These are phyloP conservation scores for Gamsiella multidivaricata DNA, from an alignment of 192 early-diverging fungal genomes.

Conservation along the genomic window DNA sequence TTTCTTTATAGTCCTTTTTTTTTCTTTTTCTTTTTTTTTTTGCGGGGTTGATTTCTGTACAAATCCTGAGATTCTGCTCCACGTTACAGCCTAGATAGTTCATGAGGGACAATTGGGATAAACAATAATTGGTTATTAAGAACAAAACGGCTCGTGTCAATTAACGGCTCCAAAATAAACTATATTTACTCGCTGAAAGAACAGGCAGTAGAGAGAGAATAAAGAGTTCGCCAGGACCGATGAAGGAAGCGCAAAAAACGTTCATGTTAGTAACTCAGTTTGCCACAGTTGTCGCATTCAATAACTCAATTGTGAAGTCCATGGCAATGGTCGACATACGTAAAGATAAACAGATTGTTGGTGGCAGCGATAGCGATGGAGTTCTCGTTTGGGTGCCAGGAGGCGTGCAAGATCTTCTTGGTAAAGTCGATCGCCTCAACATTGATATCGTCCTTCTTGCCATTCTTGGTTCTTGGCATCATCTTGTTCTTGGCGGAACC, in stretches of 20 bases:
- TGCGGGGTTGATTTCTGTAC: background rate
- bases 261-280: background rate
- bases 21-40: background rate
- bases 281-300: too few species aligned
- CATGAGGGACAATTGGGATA: too few species aligned
- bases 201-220: background rate
- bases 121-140: too few species aligned
- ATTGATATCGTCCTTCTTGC: slow-evolving; percentile 79
- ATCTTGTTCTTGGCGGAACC: slow-evolving; percentile 85
- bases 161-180: background rate
- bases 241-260: background rate
- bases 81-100: background rate
- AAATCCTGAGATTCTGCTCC: background rate
- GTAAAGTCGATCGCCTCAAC: slow-evolving; percentile 90
- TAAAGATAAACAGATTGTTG: slow-evolving; percentile 98
- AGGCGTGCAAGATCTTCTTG: slow-evolving; percentile 98
- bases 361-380: slow-evolving; percentile 98
- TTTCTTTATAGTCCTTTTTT: background rate
- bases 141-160: too few species aligned
- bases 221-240: too few species aligned
- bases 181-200: slow-evolving; percentile 14
- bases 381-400: slow-evolving; percentile 99
- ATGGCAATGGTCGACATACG: slow-evolving; percentile 61
- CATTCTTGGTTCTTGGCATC: slow-evolving; percentile 54
- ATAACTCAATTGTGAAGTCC: too few species aligned